phyloP scores from a whole-genome alignment of 1,284 basidiomycete genomes.

The Tranzscheliella williamsii region DNA sequence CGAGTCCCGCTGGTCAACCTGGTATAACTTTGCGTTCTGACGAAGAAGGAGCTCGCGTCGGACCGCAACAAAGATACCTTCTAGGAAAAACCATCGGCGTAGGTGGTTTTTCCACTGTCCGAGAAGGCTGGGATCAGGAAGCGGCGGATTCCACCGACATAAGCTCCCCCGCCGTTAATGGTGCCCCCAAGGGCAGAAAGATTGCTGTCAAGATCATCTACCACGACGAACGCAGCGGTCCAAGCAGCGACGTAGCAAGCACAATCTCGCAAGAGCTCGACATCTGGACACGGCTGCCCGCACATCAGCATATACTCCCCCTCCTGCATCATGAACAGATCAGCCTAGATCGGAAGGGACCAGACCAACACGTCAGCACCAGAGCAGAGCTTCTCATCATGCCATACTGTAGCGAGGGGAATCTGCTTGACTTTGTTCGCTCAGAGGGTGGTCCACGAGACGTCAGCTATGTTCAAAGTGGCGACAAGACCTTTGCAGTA shows the following conservation, averaged over 20 bases:
- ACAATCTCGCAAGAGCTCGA: conserved; percentile 34
- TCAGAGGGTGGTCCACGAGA: conserved; percentile 26
- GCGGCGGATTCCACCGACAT: conserved; percentile 15
- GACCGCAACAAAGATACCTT: conserved; percentile 66
- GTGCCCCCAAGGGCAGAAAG: conserved; percentile 16
- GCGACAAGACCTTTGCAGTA: conserved; percentile 5
- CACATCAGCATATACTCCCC: conserved; percentile 45
- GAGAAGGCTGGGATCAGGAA: conserved; percentile 65
- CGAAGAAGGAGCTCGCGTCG: conserved; percentile 45
- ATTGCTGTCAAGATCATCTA: conserved; percentile 52
- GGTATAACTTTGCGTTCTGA: conserved; percentile 24
- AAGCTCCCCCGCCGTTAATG: conserved; percentile 16
- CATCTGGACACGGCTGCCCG: conserved; percentile 45
- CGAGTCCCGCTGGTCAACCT: conserved; percentile 9
- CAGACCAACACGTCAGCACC: background rate
- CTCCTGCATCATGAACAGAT: conserved; percentile 45
- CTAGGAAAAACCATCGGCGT: conserved; percentile 78
- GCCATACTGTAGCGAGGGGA: conserved; percentile 49
- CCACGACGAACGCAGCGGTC: conserved; percentile 2
- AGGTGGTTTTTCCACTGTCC: conserved; percentile 84
- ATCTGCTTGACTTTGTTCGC: conserved; percentile 48
- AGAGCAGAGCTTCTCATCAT: conserved; percentile 44
- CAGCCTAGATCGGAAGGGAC: conserved; percentile 3
- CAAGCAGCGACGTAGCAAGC: conserved; percentile 1
- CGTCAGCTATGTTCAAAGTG: conserved; percentile 4